Base-by-base conservation (phyloP, 352 stramenopile genomes). In the Halophytophthora batemanensis region DNA sequence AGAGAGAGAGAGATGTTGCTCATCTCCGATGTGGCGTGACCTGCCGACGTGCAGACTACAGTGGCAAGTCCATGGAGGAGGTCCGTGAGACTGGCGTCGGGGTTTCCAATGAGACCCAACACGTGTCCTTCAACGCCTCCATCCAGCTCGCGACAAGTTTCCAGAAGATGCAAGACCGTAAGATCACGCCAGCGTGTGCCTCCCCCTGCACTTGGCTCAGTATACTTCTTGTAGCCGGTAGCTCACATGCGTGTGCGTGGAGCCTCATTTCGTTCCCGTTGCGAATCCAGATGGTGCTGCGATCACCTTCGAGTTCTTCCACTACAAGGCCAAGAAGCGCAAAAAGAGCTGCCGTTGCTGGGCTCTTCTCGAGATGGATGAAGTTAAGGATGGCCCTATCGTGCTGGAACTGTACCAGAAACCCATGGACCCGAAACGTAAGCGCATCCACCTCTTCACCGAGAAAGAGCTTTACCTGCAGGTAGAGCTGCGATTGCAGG, bases 321-420 rank as follows among this genome's bases (percentile, higher is more conserved):
- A 90, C 63, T 90, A 86, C 64, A 90, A 90, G 37, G 51, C 71
- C 14, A 86, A 84, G 61, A 90, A 87, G 51, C 74, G 76, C 42
- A 90, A 87, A 45, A 84, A 90, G 39, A 87, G 75, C 46, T 86
- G 77, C 14, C 76, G 78, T 21, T 90, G 78, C 67, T 90, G 78
- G 78, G 60, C 78, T 5, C 41, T 90, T 28, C 56, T 90, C 7
- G 78, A 90, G 60, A 61, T 87, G 76, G 78, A 90, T 53, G 78
- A 90, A 47, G 49, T 90, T 31, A 64, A 64, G 23, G 39, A 54
- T 13, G 51, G 49, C 1, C 17, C 59, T 8, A 69, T 73, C 2
- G 69, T 72, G 17, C 64, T 90, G 15, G 78, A 90, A 47, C 56
- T 90, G 6, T 90, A 90, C 47, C 55, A 75, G 41, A 90, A 90